Evolutionary conservation across 768 basidiomycete genomes (phyloP), one percentile per base, ranked within the genome.

Genomic region (Mycena crocata): DNA sequence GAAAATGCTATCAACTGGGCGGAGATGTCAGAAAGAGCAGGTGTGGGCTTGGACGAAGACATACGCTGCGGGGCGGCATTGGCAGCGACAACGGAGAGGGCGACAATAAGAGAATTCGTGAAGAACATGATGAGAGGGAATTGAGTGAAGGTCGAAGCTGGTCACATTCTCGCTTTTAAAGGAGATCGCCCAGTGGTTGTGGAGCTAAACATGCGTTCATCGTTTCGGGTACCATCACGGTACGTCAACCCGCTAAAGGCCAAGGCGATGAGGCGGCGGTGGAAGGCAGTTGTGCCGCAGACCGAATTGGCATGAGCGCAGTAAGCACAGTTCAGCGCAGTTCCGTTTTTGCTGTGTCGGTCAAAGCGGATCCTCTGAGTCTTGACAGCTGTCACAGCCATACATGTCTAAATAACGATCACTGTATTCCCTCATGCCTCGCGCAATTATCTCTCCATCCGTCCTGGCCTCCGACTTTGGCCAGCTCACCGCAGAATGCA

Each of bases 391-490:
- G 39, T 42, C 40, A 51, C 28, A 57, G 37, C 26, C 62, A 52
- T 17, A 28, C 49, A 19, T 9, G 37, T 9, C 7, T 19, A 42
- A 9, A 42, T 19, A 19, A 42, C 7, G 7, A 42, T 23, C 12
- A 37, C 17, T 9, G 9, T 37, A 37, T 37, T 9, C 31, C 30
- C 3, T 61, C 58, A 96, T 96, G 95, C 92, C 90, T 71, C 89
- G 87, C 71, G 90, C 94, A 17, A 98, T 99, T 82, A 95, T 99
- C 78, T 91, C 96, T 13, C 98, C 98, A 24, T 98, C 96, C 5
- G 95, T 99, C 45, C 91, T 99, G 21, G 97, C 98, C 61, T 96
- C 94, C 14, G 96, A 99, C 83, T 96, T 99, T 80, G 96, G 95
- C 44, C 91, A 97, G 75, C 89, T 99, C 72, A 91, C 90, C 55